Percentiles rank a stretch among this genome's conserved stretches.
Conservation (phyloP, 202 grass and related monocot genomes). For the Panicum virgatum region DNA sequence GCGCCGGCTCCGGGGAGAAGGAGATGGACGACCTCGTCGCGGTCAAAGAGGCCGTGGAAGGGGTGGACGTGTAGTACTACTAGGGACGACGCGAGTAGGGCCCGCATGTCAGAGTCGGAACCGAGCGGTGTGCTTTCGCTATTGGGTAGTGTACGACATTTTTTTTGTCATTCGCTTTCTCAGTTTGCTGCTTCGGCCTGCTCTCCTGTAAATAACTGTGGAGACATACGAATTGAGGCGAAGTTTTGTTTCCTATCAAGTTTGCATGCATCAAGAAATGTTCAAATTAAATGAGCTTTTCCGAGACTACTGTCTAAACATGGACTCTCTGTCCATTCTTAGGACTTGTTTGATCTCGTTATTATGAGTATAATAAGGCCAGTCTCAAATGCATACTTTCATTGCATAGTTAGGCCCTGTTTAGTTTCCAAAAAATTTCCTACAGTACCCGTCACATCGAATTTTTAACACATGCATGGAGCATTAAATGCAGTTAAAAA, state of each 20-base stretch:
- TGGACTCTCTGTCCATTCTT: too few species aligned
- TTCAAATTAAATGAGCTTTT: not conserved
- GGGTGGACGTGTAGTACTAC: constrained; percentile 69
- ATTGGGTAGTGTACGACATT: constrained; percentile 9
- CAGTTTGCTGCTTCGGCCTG: not conserved
- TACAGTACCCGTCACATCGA: too few species aligned
- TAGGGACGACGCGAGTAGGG: not conserved
- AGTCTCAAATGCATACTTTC: too few species aligned
- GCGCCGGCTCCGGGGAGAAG: not conserved
- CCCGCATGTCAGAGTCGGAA: not conserved
- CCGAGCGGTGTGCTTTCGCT: not conserved
- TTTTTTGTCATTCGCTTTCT: not conserved
- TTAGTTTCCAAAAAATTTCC: too few species aligned
- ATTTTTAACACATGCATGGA: too few species aligned
- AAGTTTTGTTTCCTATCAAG: not conserved
- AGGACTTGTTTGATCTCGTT: too few species aligned
- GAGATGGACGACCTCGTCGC: constrained; percentile 50
- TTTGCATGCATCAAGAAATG: not conserved
- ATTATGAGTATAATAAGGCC: too few species aligned
- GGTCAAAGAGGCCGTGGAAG: constrained; percentile 54
- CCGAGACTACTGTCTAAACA: too few species aligned
- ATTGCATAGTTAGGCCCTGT: too few species aligned
- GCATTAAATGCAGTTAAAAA: too few species aligned
- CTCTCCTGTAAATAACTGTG: constrained; percentile 27
- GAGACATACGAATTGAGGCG: not conserved